Conservation (phyloP, 345 rosid species). For the Capsella bursapastoris region DNA sequence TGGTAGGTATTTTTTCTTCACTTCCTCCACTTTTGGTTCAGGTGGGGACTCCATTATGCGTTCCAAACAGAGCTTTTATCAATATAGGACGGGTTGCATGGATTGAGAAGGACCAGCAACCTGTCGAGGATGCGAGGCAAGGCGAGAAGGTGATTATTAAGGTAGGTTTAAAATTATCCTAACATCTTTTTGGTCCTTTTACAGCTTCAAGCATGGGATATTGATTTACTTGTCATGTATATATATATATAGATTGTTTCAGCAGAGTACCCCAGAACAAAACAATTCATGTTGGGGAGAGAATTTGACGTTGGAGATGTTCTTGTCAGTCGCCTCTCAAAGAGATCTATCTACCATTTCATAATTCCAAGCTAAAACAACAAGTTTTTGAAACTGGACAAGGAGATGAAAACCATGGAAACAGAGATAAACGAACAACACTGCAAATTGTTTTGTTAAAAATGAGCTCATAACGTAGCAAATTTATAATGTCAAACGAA, state of each 20-base stretch:
- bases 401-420: no score
- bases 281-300: neutral
- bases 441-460: no score
- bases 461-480: no score
- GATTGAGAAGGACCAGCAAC: slow-evolving; percentile 5
- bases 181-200: neutral
- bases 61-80: neutral
- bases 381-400: no score
- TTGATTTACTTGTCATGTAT: neutral
- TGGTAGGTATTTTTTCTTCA: neutral
- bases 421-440: no score
- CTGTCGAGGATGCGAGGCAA: neutral
- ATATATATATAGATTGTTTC: neutral
- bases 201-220: neutral
- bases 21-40: neutral
- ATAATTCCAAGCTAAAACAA: neutral
- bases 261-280: neutral
- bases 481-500: no score
- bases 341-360: slow-evolving; percentile 1
- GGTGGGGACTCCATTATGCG: neutral
- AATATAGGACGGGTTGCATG: neutral
- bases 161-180: neutral
- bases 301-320: neutral
- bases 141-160: neutral
- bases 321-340: neutral